Percentiles rank a stretch among this genome's conserved stretches.
Conservation (phyloP, 2,329 filamentous ascomycete genomes). For the Emmonsiellopsis sp. region DNA sequence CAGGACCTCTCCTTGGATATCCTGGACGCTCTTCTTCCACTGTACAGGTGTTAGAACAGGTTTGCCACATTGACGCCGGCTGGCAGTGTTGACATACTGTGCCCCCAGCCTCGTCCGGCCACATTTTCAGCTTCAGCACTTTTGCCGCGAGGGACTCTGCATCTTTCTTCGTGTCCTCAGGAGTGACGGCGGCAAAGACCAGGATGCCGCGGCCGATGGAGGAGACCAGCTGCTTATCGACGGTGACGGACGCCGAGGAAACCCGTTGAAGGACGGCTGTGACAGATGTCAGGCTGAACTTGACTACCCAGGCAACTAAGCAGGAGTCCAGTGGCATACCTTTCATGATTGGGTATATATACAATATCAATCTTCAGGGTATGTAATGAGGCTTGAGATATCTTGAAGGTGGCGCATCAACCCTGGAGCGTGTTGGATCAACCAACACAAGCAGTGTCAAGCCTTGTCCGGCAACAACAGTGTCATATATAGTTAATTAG, state of each 20-base stretch:
- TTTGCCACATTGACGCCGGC: background rate
- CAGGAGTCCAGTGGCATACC: constrained; percentile 18
- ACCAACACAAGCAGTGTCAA: no score
- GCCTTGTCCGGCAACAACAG: no score
- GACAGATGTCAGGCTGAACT: background rate
- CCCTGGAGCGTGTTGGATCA: background rate
- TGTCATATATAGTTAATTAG: no score
- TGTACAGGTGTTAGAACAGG: constrained; percentile 27
- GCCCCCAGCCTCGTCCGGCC: constrained; percentile 69
- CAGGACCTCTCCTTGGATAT: constrained; percentile 85
- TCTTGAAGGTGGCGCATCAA: background rate
- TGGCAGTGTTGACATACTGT: constrained; percentile 39
- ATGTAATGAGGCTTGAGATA: background rate
- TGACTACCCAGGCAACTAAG: background rate
- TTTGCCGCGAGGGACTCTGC: constrained; percentile 74
- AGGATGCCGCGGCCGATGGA: constrained; percentile 83
- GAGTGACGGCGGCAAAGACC: constrained; percentile 83
- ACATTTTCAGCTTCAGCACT: constrained; percentile 80
- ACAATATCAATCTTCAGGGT: background rate
- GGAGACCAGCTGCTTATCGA: constrained; percentile 82
- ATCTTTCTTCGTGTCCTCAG: constrained; percentile 83
- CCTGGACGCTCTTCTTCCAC: constrained; percentile 86
- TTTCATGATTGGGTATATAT: constrained; percentile 26
- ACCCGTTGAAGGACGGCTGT: constrained; percentile 87
- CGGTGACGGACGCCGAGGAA: constrained; percentile 87